Conservation (phyloP, 1,139 yeast species). For the Eremothecium sinecaudum region DNA sequence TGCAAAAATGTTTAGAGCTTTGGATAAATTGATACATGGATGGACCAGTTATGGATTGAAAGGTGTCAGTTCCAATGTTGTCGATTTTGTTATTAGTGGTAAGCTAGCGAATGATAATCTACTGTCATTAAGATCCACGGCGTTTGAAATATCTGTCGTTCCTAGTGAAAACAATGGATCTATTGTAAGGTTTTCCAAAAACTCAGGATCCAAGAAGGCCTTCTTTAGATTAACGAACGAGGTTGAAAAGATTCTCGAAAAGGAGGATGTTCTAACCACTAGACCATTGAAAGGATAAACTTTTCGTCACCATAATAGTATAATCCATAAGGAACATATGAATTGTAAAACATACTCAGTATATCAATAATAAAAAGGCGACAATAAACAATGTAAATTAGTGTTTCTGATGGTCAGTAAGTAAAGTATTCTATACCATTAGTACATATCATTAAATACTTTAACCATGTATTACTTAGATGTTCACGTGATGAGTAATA, state of each 20-base stretch:
- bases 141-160: constrained; percentile 49
- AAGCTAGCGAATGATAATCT: constrained; percentile 53
- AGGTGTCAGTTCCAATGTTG: constrained; percentile 41
- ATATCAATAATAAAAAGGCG: too few species aligned
- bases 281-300: too few species aligned
- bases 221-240: constrained; percentile 48
- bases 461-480: too few species aligned
- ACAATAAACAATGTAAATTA: too few species aligned
- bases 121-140: constrained; percentile 54
- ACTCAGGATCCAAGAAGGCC: constrained; percentile 62
- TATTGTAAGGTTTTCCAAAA: constrained; percentile 45
- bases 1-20: constrained; percentile 52
- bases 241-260: constrained; percentile 37
- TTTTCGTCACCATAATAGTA: too few species aligned
- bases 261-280: constrained; percentile 32
- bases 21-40: constrained; percentile 50
- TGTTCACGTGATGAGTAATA: too few species aligned
- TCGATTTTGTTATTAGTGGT: constrained; percentile 44
- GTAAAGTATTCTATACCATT: too few species aligned
- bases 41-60: constrained; percentile 68
- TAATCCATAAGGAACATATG: too few species aligned
- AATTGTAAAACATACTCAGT: too few species aligned
- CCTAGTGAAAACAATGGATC: constrained; percentile 31
- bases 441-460: too few species aligned
- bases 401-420: too few species aligned